Conservation (phyloP, 495 filamentous ascomycete genomes). For the Annulohypoxylon stygium region DNA sequence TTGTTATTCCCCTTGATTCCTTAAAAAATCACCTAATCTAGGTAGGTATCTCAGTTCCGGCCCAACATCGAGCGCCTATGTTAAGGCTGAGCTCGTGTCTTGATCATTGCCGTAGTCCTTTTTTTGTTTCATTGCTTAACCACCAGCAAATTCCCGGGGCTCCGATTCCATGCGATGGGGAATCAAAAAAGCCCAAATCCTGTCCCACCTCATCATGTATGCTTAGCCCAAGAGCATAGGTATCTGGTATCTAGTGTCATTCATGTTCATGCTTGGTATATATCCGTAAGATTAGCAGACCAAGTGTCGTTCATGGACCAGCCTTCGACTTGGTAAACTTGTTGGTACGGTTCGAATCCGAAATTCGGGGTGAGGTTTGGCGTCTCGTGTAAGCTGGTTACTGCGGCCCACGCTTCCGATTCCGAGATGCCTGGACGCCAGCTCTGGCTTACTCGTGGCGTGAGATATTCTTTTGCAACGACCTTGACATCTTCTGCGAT, state of each 20-base stretch:
- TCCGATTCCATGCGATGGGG: conserved; percentile 32
- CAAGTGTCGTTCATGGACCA: conserved; percentile 41
- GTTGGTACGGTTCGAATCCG: conserved; percentile 41
- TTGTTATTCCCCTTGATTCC: conserved; percentile 4
- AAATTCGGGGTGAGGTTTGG: conserved; percentile 25
- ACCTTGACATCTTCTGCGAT: conserved; percentile 72
- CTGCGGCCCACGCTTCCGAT: conserved; percentile 39
- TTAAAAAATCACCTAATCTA: conserved; percentile 4
- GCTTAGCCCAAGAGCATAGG: conserved; percentile 7
- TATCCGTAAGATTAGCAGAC: conserved; percentile 42
- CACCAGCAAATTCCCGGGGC: conserved; percentile 24
- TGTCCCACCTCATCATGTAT: conserved; percentile 15
- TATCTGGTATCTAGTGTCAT: conserved; percentile 11
- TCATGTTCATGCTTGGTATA: conserved; percentile 40
- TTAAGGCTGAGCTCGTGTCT: conserved; percentile 16
- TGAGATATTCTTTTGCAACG: conserved; percentile 63
- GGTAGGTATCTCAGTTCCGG: conserved; percentile 15
- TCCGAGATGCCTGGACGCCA: conserved; percentile 35
- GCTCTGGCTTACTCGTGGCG: conserved; percentile 33
- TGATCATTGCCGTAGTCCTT: conserved; percentile 14
- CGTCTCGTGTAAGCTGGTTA: conserved; percentile 31
- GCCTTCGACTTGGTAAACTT: conserved; percentile 35
- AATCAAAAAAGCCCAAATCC: background rate
- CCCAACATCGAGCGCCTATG: conserved; percentile 21
- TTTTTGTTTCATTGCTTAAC: conserved; percentile 14